Evolutionary conservation across 768 basidiomycete species (phyloP).

Genomic region (Pholiota molesta): DNA sequence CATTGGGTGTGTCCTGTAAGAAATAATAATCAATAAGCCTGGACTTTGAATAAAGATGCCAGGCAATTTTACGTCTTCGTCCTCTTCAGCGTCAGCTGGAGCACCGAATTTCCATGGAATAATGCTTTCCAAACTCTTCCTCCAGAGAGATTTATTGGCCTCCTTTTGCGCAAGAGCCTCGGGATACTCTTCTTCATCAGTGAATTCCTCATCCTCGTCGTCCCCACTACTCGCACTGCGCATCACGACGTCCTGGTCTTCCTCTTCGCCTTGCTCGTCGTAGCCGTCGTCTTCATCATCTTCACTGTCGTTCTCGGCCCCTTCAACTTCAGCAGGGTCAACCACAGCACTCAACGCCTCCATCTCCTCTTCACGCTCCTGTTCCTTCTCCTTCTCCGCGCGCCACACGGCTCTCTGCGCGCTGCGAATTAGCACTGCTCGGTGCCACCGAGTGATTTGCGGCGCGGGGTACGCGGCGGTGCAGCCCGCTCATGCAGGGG

Average conservation of each 20-base stretch:
- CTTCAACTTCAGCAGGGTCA: conserved; percentile 29
- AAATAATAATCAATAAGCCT: conserved; percentile 6
- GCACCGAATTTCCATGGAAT: conserved; percentile 44
- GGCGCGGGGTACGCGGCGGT: conserved; percentile 28
- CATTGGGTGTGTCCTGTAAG: conserved; percentile 16
- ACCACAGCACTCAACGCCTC: conserved; percentile 47
- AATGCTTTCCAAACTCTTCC: conserved; percentile 42
- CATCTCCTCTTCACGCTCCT: conserved; percentile 54
- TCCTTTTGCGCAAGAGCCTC: conserved; percentile 26
- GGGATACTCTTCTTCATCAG: conserved; percentile 31
- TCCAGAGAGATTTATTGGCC: conserved; percentile 40
- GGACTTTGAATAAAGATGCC: not conserved
- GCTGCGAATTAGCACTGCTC: conserved; percentile 70
- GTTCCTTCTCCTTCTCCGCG: conserved; percentile 52
- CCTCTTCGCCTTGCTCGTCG: conserved; percentile 20
- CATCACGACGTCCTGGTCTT: conserved; percentile 27
- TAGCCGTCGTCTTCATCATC: conserved; percentile 31
- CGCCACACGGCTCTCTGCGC: conserved; percentile 62
- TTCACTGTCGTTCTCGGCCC: conserved; percentile 26
- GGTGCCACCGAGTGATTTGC: conserved; percentile 41
- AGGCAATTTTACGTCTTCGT: conserved; percentile 24
- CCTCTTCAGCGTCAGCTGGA: conserved; percentile 19
- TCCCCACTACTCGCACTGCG: conserved; percentile 16
- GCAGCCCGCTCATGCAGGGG: conserved; percentile 7
- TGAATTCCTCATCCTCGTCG: conserved; percentile 20